These are phyloP conservation scores for Pelargonium citronellum DNA, from an alignment of 441 rosid genomes.

Conservation along the genomic window DNA sequence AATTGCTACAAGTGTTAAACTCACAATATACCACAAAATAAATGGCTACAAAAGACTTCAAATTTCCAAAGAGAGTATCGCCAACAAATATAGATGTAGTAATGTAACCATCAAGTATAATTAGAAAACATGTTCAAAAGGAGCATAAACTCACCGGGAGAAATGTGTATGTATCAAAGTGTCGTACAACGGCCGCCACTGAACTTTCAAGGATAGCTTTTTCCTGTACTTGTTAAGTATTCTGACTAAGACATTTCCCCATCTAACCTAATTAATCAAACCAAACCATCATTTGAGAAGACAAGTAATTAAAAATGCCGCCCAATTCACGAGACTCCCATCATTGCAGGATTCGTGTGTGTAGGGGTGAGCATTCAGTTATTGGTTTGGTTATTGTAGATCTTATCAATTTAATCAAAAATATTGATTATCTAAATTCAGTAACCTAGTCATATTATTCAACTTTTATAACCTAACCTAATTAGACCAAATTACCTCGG, in stretches of 20 bases:
- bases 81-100: not conserved
- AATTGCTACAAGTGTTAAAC: not conserved
- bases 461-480: too few species aligned
- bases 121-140: conserved; percentile 5
- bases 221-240: conserved; percentile 71
- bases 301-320: not conserved
- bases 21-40: not conserved
- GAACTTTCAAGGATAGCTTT: conserved; percentile 66
- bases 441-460: too few species aligned
- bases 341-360: not conserved
- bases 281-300: conserved; percentile 21
- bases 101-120: not conserved
- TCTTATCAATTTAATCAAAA: too few species aligned
- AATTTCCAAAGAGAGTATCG: not conserved
- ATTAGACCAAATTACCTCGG: too few species aligned
- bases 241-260: conserved; percentile 82
- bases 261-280: conserved; percentile 68
- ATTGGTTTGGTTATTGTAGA: too few species aligned
- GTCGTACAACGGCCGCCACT: conserved; percentile 93
- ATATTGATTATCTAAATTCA: too few species aligned
- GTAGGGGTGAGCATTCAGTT: too few species aligned
- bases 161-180: conserved; percentile 79
- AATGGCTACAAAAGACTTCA: not conserved
- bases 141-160: conserved; percentile 51
- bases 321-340: not conserved